Conservation (phyloP, 2,329 filamentous ascomycete species). For the Coleophoma crateriformis region DNA sequence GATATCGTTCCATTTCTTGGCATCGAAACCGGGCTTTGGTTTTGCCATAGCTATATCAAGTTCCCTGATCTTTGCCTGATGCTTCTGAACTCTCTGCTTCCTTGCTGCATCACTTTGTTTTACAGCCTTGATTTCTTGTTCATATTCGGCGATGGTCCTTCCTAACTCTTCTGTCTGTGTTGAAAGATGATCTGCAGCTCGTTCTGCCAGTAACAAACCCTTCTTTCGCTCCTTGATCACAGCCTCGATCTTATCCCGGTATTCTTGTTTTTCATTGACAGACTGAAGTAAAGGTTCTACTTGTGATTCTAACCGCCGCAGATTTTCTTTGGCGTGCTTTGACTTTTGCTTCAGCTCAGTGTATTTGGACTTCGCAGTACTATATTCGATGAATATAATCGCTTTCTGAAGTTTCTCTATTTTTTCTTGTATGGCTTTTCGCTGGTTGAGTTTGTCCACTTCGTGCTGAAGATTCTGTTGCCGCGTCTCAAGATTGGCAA, state of each 20-base stretch:
- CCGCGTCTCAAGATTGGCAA: slow-evolving; percentile 64
- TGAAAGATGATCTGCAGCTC: slow-evolving; percentile 38
- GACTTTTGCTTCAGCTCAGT: slow-evolving; percentile 48
- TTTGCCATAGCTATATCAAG: slow-evolving; percentile 43
- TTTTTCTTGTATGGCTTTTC: slow-evolving; percentile 60
- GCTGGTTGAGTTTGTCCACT: slow-evolving; percentile 76
- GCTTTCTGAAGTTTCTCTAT: slow-evolving; percentile 61
- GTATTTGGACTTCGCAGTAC: slow-evolving; percentile 42
- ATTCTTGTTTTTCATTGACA: slow-evolving; percentile 64
- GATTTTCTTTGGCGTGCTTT: slow-evolving; percentile 47
- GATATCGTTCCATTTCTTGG: slow-evolving; percentile 63
- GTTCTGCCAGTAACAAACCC: slow-evolving; percentile 48
- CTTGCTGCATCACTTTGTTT: slow-evolving; percentile 40
- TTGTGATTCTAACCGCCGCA: slow-evolving; percentile 53
- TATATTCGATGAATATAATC: slow-evolving; percentile 61
- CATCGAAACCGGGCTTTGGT: slow-evolving; percentile 52
- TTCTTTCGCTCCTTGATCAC: slow-evolving; percentile 50
- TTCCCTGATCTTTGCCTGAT: slow-evolving; percentile 52
- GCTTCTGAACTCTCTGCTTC: slow-evolving; percentile 42
- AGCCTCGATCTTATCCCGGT: slow-evolving; percentile 50
- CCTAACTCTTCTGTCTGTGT: slow-evolving; percentile 35
- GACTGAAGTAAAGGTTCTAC: slow-evolving; percentile 64
- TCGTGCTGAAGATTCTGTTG: slow-evolving; percentile 72
- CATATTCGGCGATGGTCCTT: slow-evolving; percentile 21
- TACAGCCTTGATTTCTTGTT: slow-evolving; percentile 46